A percentile compares a stretch with the other conserved stretches of the same genome.
Conservation (phyloP, 176 grass and related monocot species). For the Ananas comosus region DNA sequence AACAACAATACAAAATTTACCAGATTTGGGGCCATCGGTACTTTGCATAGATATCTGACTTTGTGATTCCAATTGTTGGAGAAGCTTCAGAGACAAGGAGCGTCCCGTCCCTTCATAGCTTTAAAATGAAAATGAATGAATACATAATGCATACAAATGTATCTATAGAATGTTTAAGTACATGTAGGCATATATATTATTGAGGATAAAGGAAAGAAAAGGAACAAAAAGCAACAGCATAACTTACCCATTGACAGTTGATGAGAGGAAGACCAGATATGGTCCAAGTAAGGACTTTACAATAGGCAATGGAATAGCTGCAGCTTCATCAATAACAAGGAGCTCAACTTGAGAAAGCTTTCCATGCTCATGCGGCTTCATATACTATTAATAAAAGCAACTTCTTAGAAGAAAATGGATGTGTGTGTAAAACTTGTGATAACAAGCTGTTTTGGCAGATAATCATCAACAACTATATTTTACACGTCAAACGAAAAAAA, state of each 20-base stretch:
- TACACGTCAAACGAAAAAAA: background rate
- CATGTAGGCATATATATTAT: background rate
- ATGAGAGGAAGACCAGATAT: constrained; percentile 89
- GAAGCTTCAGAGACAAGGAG: constrained; percentile 90
- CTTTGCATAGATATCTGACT: constrained; percentile 38
- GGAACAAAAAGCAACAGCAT: background rate
- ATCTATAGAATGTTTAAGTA: background rate
- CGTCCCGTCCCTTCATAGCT: constrained; percentile 96
- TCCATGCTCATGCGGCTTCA: constrained; percentile 78
- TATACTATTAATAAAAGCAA: constrained; percentile 54
- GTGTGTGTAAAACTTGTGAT: constrained; percentile 5
- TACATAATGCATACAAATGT: background rate
- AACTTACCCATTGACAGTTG: constrained; percentile 93
- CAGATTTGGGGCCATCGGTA: constrained; percentile 42
- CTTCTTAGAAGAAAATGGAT: constrained; percentile 8
- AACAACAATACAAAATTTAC: constrained; percentile 31
- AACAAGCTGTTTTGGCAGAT: constrained; percentile 3
- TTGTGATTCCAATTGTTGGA: constrained; percentile 88
- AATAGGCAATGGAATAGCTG: constrained; percentile 90
- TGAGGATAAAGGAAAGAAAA: background rate
- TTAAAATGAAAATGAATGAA: constrained; percentile 13
- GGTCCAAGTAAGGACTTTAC: constrained; percentile 91
- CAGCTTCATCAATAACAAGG: constrained; percentile 98
- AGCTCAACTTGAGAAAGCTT: constrained; percentile 98
- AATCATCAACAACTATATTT: background rate